phyloP scores from a whole-genome alignment of 257 asterid species.

The Galeopsis tetrahit region DNA sequence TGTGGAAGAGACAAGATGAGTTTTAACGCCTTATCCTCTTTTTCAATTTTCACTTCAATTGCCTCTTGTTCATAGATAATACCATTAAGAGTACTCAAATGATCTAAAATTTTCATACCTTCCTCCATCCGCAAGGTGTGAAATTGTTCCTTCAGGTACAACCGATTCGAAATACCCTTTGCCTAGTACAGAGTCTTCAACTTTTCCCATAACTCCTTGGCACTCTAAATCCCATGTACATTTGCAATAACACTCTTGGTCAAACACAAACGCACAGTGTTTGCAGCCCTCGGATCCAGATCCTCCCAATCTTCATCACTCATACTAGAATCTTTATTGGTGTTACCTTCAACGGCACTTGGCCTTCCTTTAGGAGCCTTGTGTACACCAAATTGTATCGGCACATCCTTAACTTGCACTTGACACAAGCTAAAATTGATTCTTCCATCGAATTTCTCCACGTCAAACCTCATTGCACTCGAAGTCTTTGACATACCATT shows the following conservation, averaged over 20 bases:
- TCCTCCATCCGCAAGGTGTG: not conserved
- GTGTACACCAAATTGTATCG: too few species aligned
- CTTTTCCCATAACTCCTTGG: slow-evolving; percentile 11
- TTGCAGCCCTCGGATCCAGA: slow-evolving; percentile 12
- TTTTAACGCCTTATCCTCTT: not conserved
- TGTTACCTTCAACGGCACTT: not conserved
- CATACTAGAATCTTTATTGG: not conserved
- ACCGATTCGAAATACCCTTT: not conserved
- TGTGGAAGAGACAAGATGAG: slow-evolving; percentile 12
- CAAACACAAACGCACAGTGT: not conserved
- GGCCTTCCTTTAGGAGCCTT: not conserved
- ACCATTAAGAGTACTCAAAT: not conserved
- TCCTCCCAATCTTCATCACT: not conserved
- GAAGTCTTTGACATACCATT: too few species aligned
- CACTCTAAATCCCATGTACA: not conserved
- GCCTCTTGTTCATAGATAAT: slow-evolving; percentile 7
- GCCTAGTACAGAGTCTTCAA: not conserved
- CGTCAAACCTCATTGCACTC: too few species aligned
- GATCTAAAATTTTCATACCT: not conserved
- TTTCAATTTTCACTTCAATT: slow-evolving; percentile 22
- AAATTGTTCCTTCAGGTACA: slow-evolving; percentile 2
- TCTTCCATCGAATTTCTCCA: too few species aligned
- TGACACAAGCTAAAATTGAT: too few species aligned
- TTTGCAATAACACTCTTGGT: slow-evolving; percentile 1
- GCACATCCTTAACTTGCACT: too few species aligned